Evolutionary conservation across 1,139 yeast genomes (phyloP), one percentile per base, ranked within the genome.

Genomic region (Pneumocystis wakefieldiae): DNA sequence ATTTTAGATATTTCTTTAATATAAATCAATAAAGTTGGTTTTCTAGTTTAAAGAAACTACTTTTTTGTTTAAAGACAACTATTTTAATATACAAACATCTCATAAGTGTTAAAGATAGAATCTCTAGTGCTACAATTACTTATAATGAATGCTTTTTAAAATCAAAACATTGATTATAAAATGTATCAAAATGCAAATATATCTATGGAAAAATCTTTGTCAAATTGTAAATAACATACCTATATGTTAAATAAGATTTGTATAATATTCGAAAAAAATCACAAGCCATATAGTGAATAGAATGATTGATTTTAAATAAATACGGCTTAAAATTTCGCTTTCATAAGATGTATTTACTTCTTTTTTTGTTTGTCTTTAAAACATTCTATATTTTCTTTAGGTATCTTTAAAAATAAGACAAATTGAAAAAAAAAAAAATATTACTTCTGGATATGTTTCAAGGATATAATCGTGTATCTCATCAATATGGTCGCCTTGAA

Each of bases 401-500:
- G 32, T 48, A 48, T 48, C 55, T 48, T 17, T 12, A 24, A 48
- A 12, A 24, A 48, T 48, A 24, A 48, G 12, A 48, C n/a, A 19
- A 48, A 48, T 48, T 24, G 17, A 48, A 48, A 24, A 17, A 24
- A 24, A 42, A 48, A 48, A 24, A 10, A 24, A 48, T 24, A 32
- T 24, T 48, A 64, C 64, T 69, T 89, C 95, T 70, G 84, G 84
- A 70, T 91, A 78, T 68, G 90, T 76, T 63, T 81, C 82, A 64
- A 80, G 83, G 66, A 91, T 82, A 71, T 86, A 87, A 17, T 78
- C 86, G 71, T 86, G 94, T 32, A 92, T 95, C 71, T 87, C 96
- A 69, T 90, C 96, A 67, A 91, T 86, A 60, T 91, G 94, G 74
- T 92, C 98, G 70, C 98, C 98, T 76, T 91, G 97, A 65, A 91